Evolutionary conservation across 2,329 filamentous ascomycete genomes (phyloP).

Genomic region (Trichoderma sp.): DNA sequence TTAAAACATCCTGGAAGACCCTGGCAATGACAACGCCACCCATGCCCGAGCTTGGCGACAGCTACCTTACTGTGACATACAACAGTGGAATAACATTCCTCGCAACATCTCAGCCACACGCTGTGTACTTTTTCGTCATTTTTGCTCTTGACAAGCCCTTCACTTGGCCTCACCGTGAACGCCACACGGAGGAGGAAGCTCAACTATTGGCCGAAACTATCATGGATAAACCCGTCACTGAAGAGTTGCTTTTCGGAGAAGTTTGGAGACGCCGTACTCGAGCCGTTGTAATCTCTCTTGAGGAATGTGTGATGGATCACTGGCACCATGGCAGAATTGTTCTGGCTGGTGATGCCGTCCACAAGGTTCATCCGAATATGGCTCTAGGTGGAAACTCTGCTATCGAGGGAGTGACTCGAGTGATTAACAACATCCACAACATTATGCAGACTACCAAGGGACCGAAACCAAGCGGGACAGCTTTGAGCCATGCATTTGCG

Average conservation of each 20-base stretch:
- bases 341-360: slow-evolving; percentile 35
- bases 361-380: slow-evolving; percentile 33
- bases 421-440: slow-evolving; percentile 26
- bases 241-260: slow-evolving; percentile 33
- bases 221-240: slow-evolving; percentile 29
- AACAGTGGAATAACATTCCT: slow-evolving; percentile 30
- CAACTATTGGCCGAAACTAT: slow-evolving; percentile 29
- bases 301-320: slow-evolving; percentile 33
- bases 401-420: slow-evolving; percentile 28
- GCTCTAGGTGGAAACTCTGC: slow-evolving; percentile 33
- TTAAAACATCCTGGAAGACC: neutral
- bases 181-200: slow-evolving; percentile 35
- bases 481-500: neutral
- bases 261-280: slow-evolving; percentile 30
- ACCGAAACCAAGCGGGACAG: neutral
- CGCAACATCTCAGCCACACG: slow-evolving; percentile 9
- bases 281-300: slow-evolving; percentile 29
- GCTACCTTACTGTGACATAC: neutral
- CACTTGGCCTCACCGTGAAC: slow-evolving; percentile 25
- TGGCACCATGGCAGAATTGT: slow-evolving; percentile 34
- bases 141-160: slow-evolving; percentile 20
- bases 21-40: neutral
- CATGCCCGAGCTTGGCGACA: neutral
- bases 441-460: neutral
- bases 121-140: slow-evolving; percentile 27